Conservation (phyloP, 2,329 filamentous ascomycete species). For the Botrytis deweyae region DNA sequence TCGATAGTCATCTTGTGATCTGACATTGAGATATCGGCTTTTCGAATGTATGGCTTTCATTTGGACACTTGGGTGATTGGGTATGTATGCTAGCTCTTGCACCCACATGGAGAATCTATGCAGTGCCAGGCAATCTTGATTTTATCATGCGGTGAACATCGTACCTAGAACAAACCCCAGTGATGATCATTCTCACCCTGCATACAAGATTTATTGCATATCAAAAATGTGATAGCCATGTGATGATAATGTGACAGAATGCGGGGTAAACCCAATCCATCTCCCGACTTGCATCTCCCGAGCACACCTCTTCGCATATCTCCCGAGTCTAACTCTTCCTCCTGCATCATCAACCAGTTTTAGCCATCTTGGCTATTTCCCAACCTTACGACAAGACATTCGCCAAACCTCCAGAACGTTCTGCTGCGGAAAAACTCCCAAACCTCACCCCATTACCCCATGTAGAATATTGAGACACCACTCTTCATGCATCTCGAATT, state of each 20-base stretch:
- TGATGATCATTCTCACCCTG: neutral
- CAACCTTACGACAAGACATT: neutral
- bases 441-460: neutral
- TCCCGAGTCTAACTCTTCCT: neutral
- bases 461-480: neutral
- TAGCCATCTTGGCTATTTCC: neutral
- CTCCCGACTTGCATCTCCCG: neutral
- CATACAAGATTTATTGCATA: neutral
- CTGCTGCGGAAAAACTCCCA: neutral
- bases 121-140: neutral
- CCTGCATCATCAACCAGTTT: neutral
- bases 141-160: neutral
- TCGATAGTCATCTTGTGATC: neutral
- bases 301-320: neutral
- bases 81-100: neutral
- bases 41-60: neutral
- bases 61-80: neutral
- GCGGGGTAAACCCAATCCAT: slow-evolving; percentile 3
- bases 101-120: neutral
- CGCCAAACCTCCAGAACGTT: neutral
- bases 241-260: neutral
- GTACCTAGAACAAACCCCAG: neutral
- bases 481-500: neutral
- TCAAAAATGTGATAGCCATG: neutral
- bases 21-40: neutral